Percentiles rank a stretch among this genome's conserved stretches.
phyloP scores from a whole-genome alignment of 1,139 yeast species.

The Sugiyamaella japonica region DNA sequence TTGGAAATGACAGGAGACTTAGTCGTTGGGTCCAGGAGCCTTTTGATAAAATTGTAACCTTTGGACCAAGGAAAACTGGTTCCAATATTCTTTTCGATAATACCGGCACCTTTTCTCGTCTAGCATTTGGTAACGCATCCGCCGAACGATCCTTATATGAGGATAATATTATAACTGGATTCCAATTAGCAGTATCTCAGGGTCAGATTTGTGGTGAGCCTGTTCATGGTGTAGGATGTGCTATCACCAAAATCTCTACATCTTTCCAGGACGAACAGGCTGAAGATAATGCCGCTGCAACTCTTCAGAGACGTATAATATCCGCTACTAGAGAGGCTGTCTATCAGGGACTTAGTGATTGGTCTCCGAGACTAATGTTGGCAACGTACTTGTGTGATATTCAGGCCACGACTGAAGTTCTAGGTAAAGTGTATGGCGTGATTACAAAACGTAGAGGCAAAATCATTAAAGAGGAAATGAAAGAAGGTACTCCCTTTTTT shows the following conservation, averaged over 20 bases:
- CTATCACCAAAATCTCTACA: slow-evolving; percentile 35
- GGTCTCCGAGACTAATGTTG: slow-evolving; percentile 86
- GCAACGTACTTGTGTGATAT: slow-evolving; percentile 95
- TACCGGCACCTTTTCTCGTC: slow-evolving; percentile 33
- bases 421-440: slow-evolving; percentile 94
- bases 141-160: slow-evolving; percentile 52
- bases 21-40: slow-evolving; percentile 38
- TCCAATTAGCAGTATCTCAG: slow-evolving; percentile 74
- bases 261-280: slow-evolving; percentile 38
- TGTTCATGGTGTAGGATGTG: slow-evolving; percentile 72
- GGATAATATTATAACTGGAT: slow-evolving; percentile 74
- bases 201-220: slow-evolving; percentile 93
- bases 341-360: slow-evolving; percentile 64
- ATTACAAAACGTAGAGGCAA: slow-evolving; percentile 86
- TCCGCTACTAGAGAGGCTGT: slow-evolving; percentile 73
- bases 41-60: slow-evolving; percentile 55
- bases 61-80: slow-evolving; percentile 79
- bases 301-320: slow-evolving; percentile 68
- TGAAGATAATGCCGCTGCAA: slow-evolving; percentile 37
- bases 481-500: slow-evolving; percentile 97
- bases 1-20: slow-evolving; percentile 25
- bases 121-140: slow-evolving; percentile 21
- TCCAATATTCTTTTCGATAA: slow-evolving; percentile 72
- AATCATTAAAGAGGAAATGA: slow-evolving; percentile 89
- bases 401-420: slow-evolving; percentile 90